Evolutionary conservation across 1,284 basidiomycete genomes (phyloP).

Genomic region (Cutaneotrichosporon sp.): DNA sequence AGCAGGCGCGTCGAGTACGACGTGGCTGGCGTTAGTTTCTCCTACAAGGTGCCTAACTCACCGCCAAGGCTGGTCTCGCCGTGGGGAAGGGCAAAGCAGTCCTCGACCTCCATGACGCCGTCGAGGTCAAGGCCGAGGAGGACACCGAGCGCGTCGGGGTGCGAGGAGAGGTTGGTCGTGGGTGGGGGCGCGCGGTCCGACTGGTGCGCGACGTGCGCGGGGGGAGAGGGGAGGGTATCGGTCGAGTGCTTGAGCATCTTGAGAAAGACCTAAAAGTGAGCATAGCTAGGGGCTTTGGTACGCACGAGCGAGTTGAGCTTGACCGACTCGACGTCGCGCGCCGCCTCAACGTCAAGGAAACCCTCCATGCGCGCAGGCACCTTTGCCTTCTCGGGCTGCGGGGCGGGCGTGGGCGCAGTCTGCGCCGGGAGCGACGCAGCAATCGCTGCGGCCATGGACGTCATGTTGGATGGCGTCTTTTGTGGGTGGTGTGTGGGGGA

Average conservation of each 20-base stretch:
- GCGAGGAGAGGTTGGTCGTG: conserved; percentile 35
- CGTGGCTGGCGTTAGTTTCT: conserved; percentile 22
- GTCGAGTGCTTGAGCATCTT: conserved; percentile 77
- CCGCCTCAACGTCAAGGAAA: conserved; percentile 77
- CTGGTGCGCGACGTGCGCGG: conserved; percentile 29
- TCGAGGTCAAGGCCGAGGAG: conserved; percentile 87
- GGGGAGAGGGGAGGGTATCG: conserved; percentile 44
- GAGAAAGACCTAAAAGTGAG: conserved; percentile 64
- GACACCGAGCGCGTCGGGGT: conserved; percentile 68
- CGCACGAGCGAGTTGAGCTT: conserved; percentile 80
- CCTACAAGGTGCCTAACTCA: conserved; percentile 20
- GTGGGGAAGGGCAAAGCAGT: conserved; percentile 74
- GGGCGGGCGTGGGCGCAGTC: conserved; percentile 55
- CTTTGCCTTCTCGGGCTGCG: conserved; percentile 52
- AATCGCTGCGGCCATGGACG: conserved; percentile 75
- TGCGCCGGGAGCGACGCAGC: conserved; percentile 73
- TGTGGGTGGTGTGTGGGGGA: conserved; percentile 6
- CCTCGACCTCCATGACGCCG: conserved; percentile 83
- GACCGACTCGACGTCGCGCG: conserved; percentile 68
- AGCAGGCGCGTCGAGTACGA: conserved; percentile 43
- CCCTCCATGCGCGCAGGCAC: conserved; percentile 86
- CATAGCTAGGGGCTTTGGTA: conserved; percentile 13
- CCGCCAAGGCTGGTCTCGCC: conserved; percentile 39
- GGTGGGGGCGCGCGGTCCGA: conserved; percentile 43
- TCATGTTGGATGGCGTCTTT: conserved; percentile 34